Conservation (phyloP, 2,329 filamentous ascomycete species). For the Hymenoscyphus scutula region DNA sequence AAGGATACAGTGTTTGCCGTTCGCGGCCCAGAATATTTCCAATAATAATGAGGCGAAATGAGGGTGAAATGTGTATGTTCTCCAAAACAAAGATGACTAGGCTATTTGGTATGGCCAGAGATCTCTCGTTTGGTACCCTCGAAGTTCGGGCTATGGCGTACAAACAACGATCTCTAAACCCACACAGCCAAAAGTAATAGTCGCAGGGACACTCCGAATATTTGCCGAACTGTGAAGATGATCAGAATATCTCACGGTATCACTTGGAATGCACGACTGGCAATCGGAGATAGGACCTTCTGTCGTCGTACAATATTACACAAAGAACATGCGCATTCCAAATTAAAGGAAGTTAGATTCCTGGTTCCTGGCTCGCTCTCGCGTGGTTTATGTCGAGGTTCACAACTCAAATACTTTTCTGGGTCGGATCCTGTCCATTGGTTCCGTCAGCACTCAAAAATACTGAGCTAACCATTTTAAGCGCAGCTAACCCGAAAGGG, state of each 20-base stretch:
- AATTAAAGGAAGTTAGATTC: background rate
- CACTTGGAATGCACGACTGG: too few species aligned
- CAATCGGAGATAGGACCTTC: background rate
- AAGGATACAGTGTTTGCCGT: background rate
- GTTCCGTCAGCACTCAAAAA: background rate
- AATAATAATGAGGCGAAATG: background rate
- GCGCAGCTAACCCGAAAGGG: background rate
- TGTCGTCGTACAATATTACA: background rate
- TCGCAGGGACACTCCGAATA: too few species aligned
- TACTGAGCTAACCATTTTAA: background rate
- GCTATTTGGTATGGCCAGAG: background rate
- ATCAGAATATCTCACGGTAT: background rate
- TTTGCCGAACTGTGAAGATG: too few species aligned
- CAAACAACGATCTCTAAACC: background rate
- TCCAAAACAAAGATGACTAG: background rate
- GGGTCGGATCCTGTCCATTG: background rate
- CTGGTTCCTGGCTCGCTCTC: background rate
- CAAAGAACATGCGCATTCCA: background rate
- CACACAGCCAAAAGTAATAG: background rate
- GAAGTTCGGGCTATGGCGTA: background rate
- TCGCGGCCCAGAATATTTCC: background rate
- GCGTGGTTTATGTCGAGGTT: background rate
- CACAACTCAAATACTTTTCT: conserved; percentile 2
- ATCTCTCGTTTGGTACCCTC: background rate
- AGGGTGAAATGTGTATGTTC: background rate